Evolutionary conservation across 805 yeast species (phyloP), one percentile per base, ranked within the genome.

Genomic region (Starmerella floricola): DNA sequence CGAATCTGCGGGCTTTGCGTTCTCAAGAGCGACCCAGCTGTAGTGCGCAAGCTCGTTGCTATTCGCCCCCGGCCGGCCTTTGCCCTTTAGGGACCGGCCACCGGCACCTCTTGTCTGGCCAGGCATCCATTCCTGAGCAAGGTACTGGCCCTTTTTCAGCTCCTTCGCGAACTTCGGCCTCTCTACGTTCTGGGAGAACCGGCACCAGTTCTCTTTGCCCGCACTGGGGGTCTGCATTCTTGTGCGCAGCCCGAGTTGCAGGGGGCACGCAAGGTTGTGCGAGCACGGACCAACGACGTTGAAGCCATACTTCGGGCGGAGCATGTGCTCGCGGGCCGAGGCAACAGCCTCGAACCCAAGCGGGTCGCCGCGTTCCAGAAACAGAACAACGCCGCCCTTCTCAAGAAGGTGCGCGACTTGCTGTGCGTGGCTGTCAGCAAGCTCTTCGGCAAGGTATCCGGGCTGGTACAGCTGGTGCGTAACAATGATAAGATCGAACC

Each of bases 321-420:
- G 64, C 72, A 85, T 74, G 3, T 84, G 63, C 58, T 88, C 95
- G 55, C 98, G 69, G 4, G 96, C 95, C 41, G 95, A 68, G 0
- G 95, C 93, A 44, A 86, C 71, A 2, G 76, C 68, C 61, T 91
- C 98, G 56, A 84, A 84, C 0, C 97, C 97, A 26, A 77, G 56
- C 0, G 96, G 84, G 42, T 80, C 82, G 2, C 98, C 98, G 48
- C 95, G 68, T 62, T 91, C 97, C 2, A 87, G 63, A 2, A 91
- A 58, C 1, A 86, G 78, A 11, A 88, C 61, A 45, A 78, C 77
- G 0, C 97, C 98, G 10, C 74, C 73, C 0, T 95, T 95, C 13
- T 74, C 71, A 35, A 87, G 62, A 15, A 81, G 62, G 15, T 68
- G 65, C 19, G 86, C 63, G 27, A 80, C 65, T 45, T 68, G 66